Base-by-base conservation (phyloP, 2,329 filamentous ascomycete species). In the Colletotrichum graminicola region DNA sequence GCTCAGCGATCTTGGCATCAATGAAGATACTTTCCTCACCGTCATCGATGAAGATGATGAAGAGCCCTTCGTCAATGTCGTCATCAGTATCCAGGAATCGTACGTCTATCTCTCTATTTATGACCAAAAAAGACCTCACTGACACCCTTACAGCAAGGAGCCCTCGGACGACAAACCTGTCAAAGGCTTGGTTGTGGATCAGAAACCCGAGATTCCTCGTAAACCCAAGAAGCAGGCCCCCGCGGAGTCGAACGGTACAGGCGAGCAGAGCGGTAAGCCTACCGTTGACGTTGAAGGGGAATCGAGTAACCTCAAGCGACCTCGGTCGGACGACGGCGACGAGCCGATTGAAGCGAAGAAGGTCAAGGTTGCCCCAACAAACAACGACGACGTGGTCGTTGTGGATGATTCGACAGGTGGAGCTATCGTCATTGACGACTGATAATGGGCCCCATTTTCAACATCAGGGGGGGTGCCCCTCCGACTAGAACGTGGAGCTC, bases 21-120 rank as follows among this genome's bases (percentile, higher is more conserved):
- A 88, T 69, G 84, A 88, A 32, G 93, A 93, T 74, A 91, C 88
- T 63, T 95, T 97, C 79, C 82, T 98, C 74, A 97, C 93, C 0
- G 84, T 98, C 63, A 91, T 92, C n/a, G 96, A 97, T 67, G 92
- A 94, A 57, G 92, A 95, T 64, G 92, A 94, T 52, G 87, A 92
- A 0, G 86, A 89, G 59, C 87, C 92, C 0, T 91, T 93, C 72
- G 92, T 97, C 66, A 95, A 98, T 74, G 86, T 98, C 2, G 87
- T 95, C 62, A 84, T 98, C 18, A 88, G 89, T 74, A 85, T 94
- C 64, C 86, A 90, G 75, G 87, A 90, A 79, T 84, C 86, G 88
- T 91, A 84, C 65, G 87, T 81, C 18, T 12, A 49, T 49, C 47
- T 52, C 8, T 11, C 32, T 4, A 43, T 23, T 11, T 49, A n/a